Evolutionary conservation across 148 eudicot species (phyloP).

Genomic region (Rhododendron kiyosumense): DNA sequence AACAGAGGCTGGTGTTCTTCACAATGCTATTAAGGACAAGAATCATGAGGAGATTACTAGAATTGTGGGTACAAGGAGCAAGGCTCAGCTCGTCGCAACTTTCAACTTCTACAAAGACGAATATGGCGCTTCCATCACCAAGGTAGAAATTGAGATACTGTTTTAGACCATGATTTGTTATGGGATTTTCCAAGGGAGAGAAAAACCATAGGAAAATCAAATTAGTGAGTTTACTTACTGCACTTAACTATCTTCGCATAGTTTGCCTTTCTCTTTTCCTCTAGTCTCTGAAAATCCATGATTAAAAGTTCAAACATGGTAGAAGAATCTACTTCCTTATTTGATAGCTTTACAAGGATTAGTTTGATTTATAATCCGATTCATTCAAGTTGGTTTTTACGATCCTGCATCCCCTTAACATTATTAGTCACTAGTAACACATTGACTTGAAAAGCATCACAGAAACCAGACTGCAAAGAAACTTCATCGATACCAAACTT

Average conservation of each 20-base stretch:
- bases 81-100: conserved; percentile 70
- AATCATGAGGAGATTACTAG: conserved; percentile 66
- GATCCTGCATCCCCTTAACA: background rate
- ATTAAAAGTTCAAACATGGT: background rate
- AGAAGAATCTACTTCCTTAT: background rate
- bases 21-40: conserved; percentile 46
- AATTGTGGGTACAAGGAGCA: conserved; percentile 78
- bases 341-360: too few species aligned
- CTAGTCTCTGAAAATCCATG: background rate
- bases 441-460: background rate
- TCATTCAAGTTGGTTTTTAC: too few species aligned
- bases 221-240: background rate
- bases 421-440: background rate
- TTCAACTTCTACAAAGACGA: conserved; percentile 71
- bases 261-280: background rate
- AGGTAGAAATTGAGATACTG: conserved; percentile 31
- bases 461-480: background rate
- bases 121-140: conserved; percentile 55
- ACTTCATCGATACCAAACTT: background rate
- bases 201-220: background rate
- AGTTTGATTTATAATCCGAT: too few species aligned
- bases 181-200: background rate
- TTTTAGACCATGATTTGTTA: background rate
- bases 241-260: background rate
- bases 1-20: conserved; percentile 60